A percentile compares a stretch with the other conserved stretches of the same genome.
These are phyloP conservation scores for Ustilaginoidea virens DNA, from an alignment of 2,329 filamentous ascomycete species.

Conservation along the genomic window DNA sequence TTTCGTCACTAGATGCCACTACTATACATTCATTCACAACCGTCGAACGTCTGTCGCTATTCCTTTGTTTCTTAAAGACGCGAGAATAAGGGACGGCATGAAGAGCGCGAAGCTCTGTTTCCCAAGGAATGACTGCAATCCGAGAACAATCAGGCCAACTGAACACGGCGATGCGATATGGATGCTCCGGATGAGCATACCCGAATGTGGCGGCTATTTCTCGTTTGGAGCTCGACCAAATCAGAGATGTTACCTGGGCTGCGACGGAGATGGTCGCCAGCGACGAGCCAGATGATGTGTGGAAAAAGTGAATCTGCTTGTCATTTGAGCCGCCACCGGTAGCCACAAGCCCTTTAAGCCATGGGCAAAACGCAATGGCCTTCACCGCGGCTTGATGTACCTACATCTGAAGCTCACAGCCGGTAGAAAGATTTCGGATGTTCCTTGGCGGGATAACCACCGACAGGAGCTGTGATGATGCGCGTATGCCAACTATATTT, in stretches of 20 bases:
- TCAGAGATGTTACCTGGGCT: slow-evolving; percentile 82
- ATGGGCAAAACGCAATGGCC: slow-evolving; percentile 92
- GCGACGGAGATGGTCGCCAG: slow-evolving; percentile 85
- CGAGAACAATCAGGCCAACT: slow-evolving; percentile 86
- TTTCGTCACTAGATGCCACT: slow-evolving; percentile 81
- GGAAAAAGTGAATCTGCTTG: slow-evolving; percentile 91
- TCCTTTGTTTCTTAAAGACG: slow-evolving; percentile 16
- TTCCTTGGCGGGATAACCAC: slow-evolving; percentile 14
- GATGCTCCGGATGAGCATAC: slow-evolving; percentile 80
- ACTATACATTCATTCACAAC: slow-evolving; percentile 51
- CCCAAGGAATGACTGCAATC: slow-evolving; percentile 75
- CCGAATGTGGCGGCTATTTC: slow-evolving; percentile 93
- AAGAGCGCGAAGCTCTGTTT: slow-evolving; percentile 60
- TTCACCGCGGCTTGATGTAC: slow-evolving; percentile 80
- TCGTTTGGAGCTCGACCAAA: slow-evolving; percentile 73
- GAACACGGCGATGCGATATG: slow-evolving; percentile 80
- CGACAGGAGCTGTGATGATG: no score
- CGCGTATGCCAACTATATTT: no score
- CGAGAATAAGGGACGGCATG: slow-evolving; percentile 77
- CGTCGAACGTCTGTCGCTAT: slow-evolving; percentile 9
- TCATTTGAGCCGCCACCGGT: slow-evolving; percentile 91
- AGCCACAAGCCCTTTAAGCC: slow-evolving; percentile 74
- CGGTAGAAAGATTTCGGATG: slow-evolving; percentile 33
- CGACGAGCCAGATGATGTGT: slow-evolving; percentile 66
- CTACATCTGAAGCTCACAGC: slow-evolving; percentile 56